Percentiles rank a stretch among this genome's conserved stretches.
Conservation (phyloP, 2,329 filamentous ascomycete genomes). For the Tolypocladium endophyticum region DNA sequence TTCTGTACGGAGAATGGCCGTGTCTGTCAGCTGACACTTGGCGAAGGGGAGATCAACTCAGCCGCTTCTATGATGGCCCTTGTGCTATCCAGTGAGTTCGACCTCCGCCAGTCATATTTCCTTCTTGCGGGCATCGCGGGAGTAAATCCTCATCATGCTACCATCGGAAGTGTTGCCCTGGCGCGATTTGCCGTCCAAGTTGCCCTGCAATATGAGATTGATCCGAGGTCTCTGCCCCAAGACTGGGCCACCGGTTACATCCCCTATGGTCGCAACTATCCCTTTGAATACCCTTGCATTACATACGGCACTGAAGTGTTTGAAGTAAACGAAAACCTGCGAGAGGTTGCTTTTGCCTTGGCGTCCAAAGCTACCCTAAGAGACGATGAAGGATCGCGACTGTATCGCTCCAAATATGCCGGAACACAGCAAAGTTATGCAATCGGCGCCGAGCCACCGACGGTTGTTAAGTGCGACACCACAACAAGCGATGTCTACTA, state of each 20-base stretch:
- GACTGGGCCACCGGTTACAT: conserved; percentile 62
- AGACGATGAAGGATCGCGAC: conserved; percentile 35
- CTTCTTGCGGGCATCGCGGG: conserved; percentile 63
- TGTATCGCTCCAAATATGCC: conserved; percentile 45
- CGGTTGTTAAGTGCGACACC: conserved; percentile 53
- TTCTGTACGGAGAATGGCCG: conserved; percentile 51
- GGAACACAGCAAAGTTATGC: conserved; percentile 26
- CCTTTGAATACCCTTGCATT: conserved; percentile 44
- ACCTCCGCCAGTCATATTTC: conserved; percentile 60
- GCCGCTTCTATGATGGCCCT: conserved; percentile 55
- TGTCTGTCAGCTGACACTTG: conserved; percentile 60
- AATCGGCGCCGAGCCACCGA: conserved; percentile 35
- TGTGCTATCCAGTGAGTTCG: conserved; percentile 49
- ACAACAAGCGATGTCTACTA: conserved; percentile 66
- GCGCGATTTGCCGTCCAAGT: conserved; percentile 63
- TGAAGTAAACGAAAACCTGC: conserved; percentile 50
- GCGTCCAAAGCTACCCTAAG: conserved; percentile 40
- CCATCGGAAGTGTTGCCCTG: conserved; percentile 56
- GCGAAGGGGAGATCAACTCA: conserved; percentile 66
- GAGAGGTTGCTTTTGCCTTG: conserved; percentile 38
- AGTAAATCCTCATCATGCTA: conserved; percentile 58
- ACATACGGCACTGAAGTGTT: conserved; percentile 63
- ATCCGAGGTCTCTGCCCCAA: conserved; percentile 53
- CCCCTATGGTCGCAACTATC: conserved; percentile 45
- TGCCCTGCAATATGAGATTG: conserved; percentile 66